phyloP scores from a whole-genome alignment of 257 asterid genomes.

The Nemophila menziesii region DNA sequence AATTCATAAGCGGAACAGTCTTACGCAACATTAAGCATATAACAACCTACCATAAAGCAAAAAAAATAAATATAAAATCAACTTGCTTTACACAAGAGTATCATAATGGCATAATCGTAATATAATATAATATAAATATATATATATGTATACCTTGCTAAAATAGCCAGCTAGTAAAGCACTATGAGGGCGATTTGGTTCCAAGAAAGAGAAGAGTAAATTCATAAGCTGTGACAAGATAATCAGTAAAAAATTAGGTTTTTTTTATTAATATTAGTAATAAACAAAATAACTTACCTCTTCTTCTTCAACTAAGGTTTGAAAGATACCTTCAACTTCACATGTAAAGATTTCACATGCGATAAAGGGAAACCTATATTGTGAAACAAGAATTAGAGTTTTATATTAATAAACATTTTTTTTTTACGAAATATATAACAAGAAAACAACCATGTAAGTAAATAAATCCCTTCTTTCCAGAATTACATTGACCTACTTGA shows the following conservation, averaged over 20 bases:
- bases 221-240: constrained; percentile 64
- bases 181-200: constrained; percentile 74
- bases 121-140: no score
- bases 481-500: constrained; percentile 51
- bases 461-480: constrained; percentile 1
- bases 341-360: constrained; percentile 94
- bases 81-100: constrained; percentile 8
- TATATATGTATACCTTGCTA: constrained; percentile 98
- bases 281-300: constrained; percentile 50
- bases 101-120: not conserved
- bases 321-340: constrained; percentile 91
- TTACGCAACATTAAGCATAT: constrained; percentile 88
- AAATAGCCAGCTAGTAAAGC: constrained; percentile 92
- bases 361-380: constrained; percentile 83
- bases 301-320: constrained; percentile 88
- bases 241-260: not conserved
- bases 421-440: not conserved
- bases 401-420: not conserved
- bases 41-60: constrained; percentile 57
- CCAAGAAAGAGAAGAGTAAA: constrained; percentile 89
- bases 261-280: not conserved
- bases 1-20: constrained; percentile 73
- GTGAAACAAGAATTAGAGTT: not conserved
- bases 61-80: constrained; percentile 20
- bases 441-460: not conserved